Evolutionary conservation across 768 basidiomycete species (phyloP).

Genomic region (Leccinum arenicola): DNA sequence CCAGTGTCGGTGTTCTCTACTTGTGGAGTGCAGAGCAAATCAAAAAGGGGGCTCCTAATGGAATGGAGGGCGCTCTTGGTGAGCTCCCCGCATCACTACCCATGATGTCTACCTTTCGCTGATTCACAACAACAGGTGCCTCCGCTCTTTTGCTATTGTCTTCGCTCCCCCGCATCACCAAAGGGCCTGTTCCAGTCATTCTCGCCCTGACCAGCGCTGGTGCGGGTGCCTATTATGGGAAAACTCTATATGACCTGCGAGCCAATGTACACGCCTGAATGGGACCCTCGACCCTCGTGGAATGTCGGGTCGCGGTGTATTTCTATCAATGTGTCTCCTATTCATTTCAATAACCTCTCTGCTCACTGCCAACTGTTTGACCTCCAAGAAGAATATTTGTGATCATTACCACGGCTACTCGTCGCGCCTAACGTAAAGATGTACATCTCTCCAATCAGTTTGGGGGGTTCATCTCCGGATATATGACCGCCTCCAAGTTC

Average conservation of each 20-base stretch:
- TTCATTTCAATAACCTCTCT: not conserved
- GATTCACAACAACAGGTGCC: constrained; percentile 47
- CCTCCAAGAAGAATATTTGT: constrained; percentile 2
- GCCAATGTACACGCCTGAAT: constrained; percentile 15
- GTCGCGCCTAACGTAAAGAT: constrained; percentile 6
- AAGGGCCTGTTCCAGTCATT: constrained; percentile 70
- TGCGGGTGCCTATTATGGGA: constrained; percentile 68
- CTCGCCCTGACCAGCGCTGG: constrained; percentile 60
- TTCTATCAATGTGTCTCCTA: constrained; percentile 3
- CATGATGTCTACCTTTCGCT: not conserved
- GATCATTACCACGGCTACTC: not conserved
- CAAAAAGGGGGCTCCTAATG: constrained; percentile 66
- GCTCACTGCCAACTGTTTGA: not conserved
- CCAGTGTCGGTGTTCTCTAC: constrained; percentile 74
- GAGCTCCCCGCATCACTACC: constrained; percentile 19
- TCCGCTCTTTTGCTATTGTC: constrained; percentile 74
- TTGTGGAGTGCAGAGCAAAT: constrained; percentile 78
- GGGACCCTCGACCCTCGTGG: not conserved
- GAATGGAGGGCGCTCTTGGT: constrained; percentile 81
- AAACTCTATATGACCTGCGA: constrained; percentile 43
- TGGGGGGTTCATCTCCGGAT: not conserved
- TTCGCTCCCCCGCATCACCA: constrained; percentile 66
- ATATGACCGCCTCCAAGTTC: constrained; percentile 7
- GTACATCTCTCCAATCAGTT: constrained; percentile 14
- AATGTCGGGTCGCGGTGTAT: constrained; percentile 9